A percentile compares a stretch with the other conserved stretches of the same genome.
Conservation (phyloP, 2,329 filamentous ascomycete species). For the Fonsecaea nubica region DNA sequence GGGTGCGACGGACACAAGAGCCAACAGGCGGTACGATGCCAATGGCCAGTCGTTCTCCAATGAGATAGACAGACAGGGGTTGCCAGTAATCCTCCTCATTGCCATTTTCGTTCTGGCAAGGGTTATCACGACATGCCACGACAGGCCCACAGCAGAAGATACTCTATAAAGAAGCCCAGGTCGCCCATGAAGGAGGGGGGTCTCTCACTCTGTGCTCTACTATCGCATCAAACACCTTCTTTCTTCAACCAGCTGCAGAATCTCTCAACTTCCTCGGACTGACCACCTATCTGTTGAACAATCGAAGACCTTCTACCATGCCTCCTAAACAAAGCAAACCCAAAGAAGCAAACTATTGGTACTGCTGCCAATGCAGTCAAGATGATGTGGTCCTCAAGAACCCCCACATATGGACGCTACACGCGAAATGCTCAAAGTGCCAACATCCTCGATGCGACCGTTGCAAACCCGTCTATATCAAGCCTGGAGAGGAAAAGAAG, state of each 20-base stretch:
- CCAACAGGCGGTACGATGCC: neutral
- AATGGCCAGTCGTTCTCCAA: neutral
- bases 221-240: neutral
- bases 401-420: neutral
- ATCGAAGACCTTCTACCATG: neutral
- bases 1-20: neutral
- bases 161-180: neutral
- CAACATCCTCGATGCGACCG: neutral
- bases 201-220: neutral
- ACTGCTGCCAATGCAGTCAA: neutral
- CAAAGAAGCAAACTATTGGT: neutral
- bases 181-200: neutral
- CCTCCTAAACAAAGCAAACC: neutral
- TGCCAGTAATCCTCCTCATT: neutral
- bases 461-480: neutral
- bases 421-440: neutral
- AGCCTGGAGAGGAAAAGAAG: neutral
- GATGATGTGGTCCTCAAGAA: neutral
- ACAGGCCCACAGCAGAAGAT: neutral
- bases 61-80: neutral
- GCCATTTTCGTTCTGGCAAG: neutral
- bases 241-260: neutral
- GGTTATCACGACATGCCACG: too few species aligned
- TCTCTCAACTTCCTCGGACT: neutral
- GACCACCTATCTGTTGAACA: neutral